Evolutionary conservation across 441 rosid genomes (phyloP), one percentile per base, ranked within the genome.

Genomic region (Aleurites moluccanus): DNA sequence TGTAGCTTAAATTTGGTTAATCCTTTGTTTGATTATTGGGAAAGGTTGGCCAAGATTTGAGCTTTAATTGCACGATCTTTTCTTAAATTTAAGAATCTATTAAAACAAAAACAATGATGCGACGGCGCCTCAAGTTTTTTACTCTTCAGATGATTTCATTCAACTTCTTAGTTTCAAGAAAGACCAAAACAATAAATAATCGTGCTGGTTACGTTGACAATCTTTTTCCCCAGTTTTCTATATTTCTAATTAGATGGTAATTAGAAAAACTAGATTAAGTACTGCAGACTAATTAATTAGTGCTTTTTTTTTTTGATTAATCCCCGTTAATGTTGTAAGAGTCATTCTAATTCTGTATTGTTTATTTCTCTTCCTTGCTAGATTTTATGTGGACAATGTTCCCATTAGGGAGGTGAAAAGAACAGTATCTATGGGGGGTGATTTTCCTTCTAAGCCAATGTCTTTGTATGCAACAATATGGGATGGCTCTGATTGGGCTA

Each of bases 401-500:
- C 92, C 98, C 0, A 87, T 96, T 16, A 83, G 98, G 74, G 93
- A 93, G 80, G 85, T 89, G 10, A 87, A 79, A 75, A 89, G 97
- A 70, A 85, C 86, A 13, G 79, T 55, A 13, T 80, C 91, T 0
- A 90, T 90, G 98, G 90, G 92, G 0, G 92, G 90, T 9, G 90
- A 90, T 78, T 95, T 91, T 69, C 99, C 98, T 1, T 86, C 98
- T 6, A 95, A 95, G 82, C 97, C 98, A 16, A 94, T 94, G 99
- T 88, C 96, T 33, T 75, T 91, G 66, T 95, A 91, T 73, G 92
- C 93, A 45, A 95, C 98, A 18, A 91, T 92, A 73, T 95, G 99
- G 99, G 99, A 95, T 52, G 99, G 94, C 10, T 95, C 97, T 6
- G 83, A 84, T 67, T 95, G 99, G 99, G 99, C 99, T 1, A 95